phyloP scores from a whole-genome alignment of 768 basidiomycete species.

The Suillus clintonianus region DNA sequence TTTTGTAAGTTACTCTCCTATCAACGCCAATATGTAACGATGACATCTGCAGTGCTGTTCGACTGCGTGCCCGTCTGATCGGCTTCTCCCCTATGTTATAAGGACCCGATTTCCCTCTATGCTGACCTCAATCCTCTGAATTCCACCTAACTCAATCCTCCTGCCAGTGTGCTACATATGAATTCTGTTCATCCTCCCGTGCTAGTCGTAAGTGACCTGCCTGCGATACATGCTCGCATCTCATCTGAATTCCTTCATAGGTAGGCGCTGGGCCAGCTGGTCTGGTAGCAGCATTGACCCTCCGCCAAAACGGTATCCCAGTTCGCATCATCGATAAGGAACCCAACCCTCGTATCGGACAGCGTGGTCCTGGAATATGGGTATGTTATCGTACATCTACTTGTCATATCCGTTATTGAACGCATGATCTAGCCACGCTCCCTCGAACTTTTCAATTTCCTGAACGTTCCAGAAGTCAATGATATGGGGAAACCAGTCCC shows the following conservation, averaged over 20 bases:
- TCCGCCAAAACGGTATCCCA: conserved; percentile 31
- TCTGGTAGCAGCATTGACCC: conserved; percentile 42
- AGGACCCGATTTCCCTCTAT: background rate
- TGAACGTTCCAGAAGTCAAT: conserved; percentile 39
- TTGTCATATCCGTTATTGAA: background rate
- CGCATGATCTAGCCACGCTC: conserved; percentile 40
- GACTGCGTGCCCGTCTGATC: no score
- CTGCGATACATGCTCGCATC: background rate
- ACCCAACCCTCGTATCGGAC: conserved; percentile 34
- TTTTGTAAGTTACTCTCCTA: no score
- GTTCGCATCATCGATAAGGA: conserved; percentile 11
- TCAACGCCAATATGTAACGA: no score
- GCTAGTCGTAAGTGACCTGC: conserved; percentile 1
- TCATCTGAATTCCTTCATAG: conserved; percentile 20
- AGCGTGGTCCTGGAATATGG: conserved; percentile 40
- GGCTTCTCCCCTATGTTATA: background rate
- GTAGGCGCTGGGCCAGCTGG: conserved; percentile 51
- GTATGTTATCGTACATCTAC: conserved; percentile 15
- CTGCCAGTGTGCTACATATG: background rate
- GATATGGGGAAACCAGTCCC: conserved; percentile 28
- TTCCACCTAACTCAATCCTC: no score
- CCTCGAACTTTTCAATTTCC: conserved; percentile 39
- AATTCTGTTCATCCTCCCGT: background rate
- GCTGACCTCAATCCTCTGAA: background rate
- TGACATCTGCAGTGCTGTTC: no score